phyloP scores from a whole-genome alignment of 2,329 filamentous ascomycete genomes.

The Fusarium transvaalense region DNA sequence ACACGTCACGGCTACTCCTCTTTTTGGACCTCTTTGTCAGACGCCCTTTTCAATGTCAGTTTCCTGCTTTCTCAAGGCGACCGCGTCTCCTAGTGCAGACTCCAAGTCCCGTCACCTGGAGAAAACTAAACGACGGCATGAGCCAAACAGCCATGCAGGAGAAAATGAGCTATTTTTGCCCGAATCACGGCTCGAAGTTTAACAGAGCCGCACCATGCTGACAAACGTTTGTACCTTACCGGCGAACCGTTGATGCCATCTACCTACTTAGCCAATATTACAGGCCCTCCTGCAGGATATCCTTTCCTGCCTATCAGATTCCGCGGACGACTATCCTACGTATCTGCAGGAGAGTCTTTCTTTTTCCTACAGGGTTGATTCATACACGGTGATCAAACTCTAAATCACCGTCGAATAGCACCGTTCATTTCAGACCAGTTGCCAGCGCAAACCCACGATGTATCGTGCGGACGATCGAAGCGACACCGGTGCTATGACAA shows the following conservation, averaged over 20 bases:
- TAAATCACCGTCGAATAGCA: not conserved
- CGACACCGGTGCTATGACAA: too few species aligned
- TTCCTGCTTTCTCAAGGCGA: not conserved
- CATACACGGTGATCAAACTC: not conserved
- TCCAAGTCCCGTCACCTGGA: fast-evolving
- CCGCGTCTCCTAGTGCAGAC: not conserved
- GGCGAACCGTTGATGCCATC: fast-evolving
- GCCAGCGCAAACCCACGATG: not conserved
- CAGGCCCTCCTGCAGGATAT: not conserved
- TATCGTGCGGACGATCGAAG: not conserved
- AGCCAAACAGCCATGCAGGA: not conserved
- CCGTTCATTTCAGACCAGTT: not conserved
- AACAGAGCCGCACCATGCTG: not conserved
- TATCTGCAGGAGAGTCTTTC: fast-evolving
- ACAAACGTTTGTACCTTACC: not conserved
- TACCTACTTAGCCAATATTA: fast-evolving
- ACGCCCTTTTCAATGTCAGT: fast-evolving
- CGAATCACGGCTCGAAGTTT: not conserved
- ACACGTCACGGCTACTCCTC: not conserved
- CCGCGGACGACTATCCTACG: not conserved
- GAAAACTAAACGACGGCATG: too few species aligned
- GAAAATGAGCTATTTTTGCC: fast-evolving
- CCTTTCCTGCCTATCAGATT: fast-evolving
- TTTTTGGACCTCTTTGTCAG: fast-evolving
- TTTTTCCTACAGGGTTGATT: too few species aligned